Conservation (phyloP, 169 alveolate species). For the Plasmodium vivax region DNA sequence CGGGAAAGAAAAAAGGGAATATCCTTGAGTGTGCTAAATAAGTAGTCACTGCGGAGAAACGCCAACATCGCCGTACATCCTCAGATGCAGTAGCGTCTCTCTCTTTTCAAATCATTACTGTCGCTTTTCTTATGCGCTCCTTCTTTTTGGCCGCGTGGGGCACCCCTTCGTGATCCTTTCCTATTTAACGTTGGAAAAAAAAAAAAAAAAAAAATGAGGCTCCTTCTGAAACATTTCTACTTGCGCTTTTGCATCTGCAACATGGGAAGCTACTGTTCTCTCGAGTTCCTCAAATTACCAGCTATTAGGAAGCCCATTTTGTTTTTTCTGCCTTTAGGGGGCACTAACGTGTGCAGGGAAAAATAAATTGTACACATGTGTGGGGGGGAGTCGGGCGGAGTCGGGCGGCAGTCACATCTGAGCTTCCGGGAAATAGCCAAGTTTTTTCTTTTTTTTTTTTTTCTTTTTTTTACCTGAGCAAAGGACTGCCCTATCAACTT, state of each 20-base stretch:
- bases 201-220: background rate
- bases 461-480: constrained; percentile 31
- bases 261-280: background rate
- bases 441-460: background rate
- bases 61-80: background rate
- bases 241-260: background rate
- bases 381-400: background rate
- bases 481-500: constrained; percentile 11
- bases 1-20: background rate
- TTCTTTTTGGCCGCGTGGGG: background rate
- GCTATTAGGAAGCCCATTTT: constrained; percentile 49
- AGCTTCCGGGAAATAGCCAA: background rate
- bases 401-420: background rate
- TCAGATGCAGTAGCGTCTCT: background rate
- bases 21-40: background rate
- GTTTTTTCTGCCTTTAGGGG: constrained; percentile 33
- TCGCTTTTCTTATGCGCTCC: background rate
- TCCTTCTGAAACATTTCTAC: background rate
- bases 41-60: background rate
- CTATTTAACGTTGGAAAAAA: background rate
- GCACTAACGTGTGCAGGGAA: constrained; percentile 7
- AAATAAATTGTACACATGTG: background rate
- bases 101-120: background rate
- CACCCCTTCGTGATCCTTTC: background rate
- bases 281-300: constrained; percentile 17